Percentiles rank a stretch among this genome's conserved stretches.
Conservation (phyloP, 106 monocot species). For the Alisma plantagoaquatica region DNA sequence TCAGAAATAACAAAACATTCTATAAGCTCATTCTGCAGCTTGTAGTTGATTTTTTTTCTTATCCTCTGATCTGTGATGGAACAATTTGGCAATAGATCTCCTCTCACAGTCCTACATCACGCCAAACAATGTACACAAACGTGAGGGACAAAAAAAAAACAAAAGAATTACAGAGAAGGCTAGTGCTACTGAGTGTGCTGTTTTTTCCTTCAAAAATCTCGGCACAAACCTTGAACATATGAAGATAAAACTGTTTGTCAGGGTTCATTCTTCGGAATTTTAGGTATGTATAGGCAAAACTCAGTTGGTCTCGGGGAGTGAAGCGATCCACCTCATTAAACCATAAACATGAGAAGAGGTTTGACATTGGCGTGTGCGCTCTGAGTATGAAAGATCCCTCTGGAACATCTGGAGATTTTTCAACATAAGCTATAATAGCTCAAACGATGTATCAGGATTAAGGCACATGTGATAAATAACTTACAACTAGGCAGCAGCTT, state of each 20-base stretch:
- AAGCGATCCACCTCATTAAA: conserved; percentile 95
- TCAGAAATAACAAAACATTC: too few species aligned
- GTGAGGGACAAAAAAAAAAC: too few species aligned
- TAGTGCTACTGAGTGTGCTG: too few species aligned
- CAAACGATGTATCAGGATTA: too few species aligned
- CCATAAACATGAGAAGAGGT: conserved; percentile 96
- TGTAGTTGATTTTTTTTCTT: conserved; percentile 19
- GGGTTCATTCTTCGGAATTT: conserved; percentile 89
- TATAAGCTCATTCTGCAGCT: conserved; percentile 8
- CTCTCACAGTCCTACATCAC: conserved; percentile 99
- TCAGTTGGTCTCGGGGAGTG: conserved; percentile 96
- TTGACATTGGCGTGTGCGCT: conserved; percentile 98
- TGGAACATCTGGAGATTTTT: conserved; percentile 71
- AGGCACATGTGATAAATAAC: too few species aligned
- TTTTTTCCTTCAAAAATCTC: too few species aligned
- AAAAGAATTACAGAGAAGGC: too few species aligned
- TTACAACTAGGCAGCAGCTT: conserved; percentile 87
- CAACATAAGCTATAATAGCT: conserved; percentile 13
- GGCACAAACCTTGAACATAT: conserved; percentile 93
- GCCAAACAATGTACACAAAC: too few species aligned
- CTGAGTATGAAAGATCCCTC: conserved; percentile 97
- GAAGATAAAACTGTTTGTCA: conserved; percentile 52
- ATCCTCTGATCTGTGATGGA: conserved; percentile 83
- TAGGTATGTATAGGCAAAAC: conserved; percentile 94
- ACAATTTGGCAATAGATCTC: conserved; percentile 80